Conservation (phyloP, 768 basidiomycete genomes). For the Candolleomyces aberdarensis region DNA sequence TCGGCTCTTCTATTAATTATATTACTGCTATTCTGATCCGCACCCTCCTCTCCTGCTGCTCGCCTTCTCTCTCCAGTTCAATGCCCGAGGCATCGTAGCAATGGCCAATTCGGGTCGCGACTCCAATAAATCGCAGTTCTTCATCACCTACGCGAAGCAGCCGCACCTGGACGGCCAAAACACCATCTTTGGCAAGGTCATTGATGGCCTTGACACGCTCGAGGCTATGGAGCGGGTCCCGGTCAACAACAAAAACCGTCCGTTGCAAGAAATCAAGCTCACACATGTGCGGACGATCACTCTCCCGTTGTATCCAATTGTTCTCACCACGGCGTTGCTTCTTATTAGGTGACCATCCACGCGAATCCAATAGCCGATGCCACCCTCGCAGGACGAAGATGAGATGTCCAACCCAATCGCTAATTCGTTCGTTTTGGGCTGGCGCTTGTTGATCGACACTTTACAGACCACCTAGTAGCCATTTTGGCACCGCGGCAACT, state of each 20-base stretch:
- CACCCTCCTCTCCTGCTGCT: background rate
- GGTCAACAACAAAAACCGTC: slow-evolving; percentile 88
- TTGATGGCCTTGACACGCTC: slow-evolving; percentile 93
- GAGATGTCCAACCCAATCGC: background rate
- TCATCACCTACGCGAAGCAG: slow-evolving; percentile 90
- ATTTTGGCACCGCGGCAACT: background rate
- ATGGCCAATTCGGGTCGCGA: slow-evolving; percentile 98
- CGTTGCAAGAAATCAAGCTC: slow-evolving; percentile 81
- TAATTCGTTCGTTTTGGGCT: background rate
- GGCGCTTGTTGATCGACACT: background rate
- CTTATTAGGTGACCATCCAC: slow-evolving; percentile 74
- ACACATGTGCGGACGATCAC: slow-evolving; percentile 53
- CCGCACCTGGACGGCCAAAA: slow-evolving; percentile 92
- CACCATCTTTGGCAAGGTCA: slow-evolving; percentile 96
- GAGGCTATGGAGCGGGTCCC: slow-evolving; percentile 93
- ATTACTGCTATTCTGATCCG: slow-evolving; percentile 20
- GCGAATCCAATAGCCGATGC: slow-evolving; percentile 94
- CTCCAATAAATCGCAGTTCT: slow-evolving; percentile 90
- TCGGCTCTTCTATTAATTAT: slow-evolving; percentile 10
- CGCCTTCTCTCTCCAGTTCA: slow-evolving; percentile 73
- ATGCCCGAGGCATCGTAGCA: slow-evolving; percentile 89
- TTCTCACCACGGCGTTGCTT: slow-evolving; percentile 7
- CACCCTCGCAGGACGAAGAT: slow-evolving; percentile 36
- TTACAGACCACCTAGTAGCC: background rate
- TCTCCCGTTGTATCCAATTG: slow-evolving; percentile 6